Conservation (phyloP, 208 protist species). For the Trypanosoma platydactyli region DNA sequence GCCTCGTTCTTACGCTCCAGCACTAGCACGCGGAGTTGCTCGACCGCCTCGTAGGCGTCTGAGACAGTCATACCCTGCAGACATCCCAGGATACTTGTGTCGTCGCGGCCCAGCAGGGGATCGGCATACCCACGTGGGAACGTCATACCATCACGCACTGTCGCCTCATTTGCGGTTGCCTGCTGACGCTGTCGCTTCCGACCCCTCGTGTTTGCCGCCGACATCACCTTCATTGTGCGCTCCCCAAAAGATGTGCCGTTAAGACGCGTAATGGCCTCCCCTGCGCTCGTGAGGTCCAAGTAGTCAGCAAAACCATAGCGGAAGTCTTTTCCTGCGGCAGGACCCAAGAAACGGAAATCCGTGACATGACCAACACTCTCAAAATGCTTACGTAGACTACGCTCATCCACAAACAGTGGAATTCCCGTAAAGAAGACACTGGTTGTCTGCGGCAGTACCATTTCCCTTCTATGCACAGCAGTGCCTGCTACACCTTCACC, state of each 20-base stretch:
- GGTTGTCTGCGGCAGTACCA: constrained; percentile 21
- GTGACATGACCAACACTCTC: constrained; percentile 82
- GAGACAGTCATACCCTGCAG: constrained; percentile 51
- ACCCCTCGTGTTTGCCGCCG: constrained; percentile 22
- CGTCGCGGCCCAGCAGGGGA: constrained; percentile 62
- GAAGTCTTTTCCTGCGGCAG: constrained; percentile 66
- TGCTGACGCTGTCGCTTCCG: constrained; percentile 36
- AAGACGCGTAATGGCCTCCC: constrained; percentile 72
- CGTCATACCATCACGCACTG: constrained; percentile 38
- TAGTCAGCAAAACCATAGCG: constrained; percentile 80
- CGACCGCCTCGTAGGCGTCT: constrained; percentile 86
- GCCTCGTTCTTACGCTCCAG: constrained; percentile 71
- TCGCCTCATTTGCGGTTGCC: constrained; percentile 14
- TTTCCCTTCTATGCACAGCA: background rate
- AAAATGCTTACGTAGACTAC: constrained; percentile 76
- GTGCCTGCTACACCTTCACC: background rate
- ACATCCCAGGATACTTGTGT: constrained; percentile 51
- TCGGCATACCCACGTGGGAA: constrained; percentile 62
- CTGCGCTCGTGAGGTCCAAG: constrained; percentile 70
- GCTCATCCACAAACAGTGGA: constrained; percentile 60
- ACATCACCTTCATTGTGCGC: constrained; percentile 66
- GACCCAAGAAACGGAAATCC: constrained; percentile 63
- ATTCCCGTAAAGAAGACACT: constrained; percentile 87
- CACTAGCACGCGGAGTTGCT: constrained; percentile 85
- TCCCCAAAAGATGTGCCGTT: constrained; percentile 77